These are phyloP conservation scores for Salvia sclarea DNA, from an alignment of 305 asterid genomes.

Conservation along the genomic window DNA sequence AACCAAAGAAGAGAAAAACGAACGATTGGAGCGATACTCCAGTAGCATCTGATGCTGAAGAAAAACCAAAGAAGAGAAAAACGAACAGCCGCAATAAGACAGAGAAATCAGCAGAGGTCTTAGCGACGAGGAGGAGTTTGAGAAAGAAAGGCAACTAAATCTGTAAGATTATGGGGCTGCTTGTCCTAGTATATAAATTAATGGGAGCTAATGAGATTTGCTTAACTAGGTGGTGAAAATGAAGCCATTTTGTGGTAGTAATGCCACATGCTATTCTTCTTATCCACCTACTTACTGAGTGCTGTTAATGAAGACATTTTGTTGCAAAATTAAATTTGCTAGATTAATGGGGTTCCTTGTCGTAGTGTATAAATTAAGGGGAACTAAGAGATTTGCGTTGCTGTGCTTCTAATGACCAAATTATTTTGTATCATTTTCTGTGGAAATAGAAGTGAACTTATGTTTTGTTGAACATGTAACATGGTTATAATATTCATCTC, in stretches of 20 bases:
- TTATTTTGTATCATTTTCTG: no score
- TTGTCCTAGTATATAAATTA: neutral
- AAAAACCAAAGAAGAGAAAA: conserved; percentile 27
- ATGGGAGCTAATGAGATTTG: neutral
- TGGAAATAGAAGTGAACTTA: no score
- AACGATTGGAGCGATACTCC: no score
- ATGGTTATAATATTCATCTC: no score
- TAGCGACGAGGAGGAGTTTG: conserved; percentile 49
- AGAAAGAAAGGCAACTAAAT: conserved; percentile 40
- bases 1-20: conserved; percentile 23
- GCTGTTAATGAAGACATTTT: no score
- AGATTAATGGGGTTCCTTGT: no score
- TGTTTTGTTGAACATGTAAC: no score
- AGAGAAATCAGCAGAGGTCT: conserved; percentile 35
- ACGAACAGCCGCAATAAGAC: neutral
- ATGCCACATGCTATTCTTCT: no score
- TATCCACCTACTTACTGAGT: no score
- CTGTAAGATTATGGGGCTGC: neutral
- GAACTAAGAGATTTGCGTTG: neutral
- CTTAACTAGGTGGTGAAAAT: neutral
- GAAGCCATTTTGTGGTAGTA: no score
- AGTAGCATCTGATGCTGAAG: conserved; percentile 38
- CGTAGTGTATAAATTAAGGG: neutral
- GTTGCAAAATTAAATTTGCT: no score
- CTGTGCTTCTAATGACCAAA: no score